phyloP scores from a whole-genome alignment of 257 asterid genomes.

The Salvia splendens region DNA sequence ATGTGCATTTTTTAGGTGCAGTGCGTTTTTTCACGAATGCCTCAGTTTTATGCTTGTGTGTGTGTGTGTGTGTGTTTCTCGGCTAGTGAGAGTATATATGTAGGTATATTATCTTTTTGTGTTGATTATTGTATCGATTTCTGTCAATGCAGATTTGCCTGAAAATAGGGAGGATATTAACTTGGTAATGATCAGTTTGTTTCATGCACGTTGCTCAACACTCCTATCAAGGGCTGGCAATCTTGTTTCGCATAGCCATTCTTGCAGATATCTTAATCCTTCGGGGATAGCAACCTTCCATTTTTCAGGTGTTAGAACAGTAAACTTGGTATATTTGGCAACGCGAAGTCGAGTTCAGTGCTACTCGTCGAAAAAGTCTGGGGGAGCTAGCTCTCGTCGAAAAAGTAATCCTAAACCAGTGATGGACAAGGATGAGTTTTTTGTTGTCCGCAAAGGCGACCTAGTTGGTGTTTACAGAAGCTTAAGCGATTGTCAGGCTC shows the following conservation, averaged over 20 bases:
- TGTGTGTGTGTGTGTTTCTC: background rate
- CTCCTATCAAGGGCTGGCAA: slow-evolving; percentile 47
- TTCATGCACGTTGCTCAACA: slow-evolving; percentile 56
- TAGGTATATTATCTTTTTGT: background rate
- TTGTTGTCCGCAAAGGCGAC: slow-evolving; percentile 97
- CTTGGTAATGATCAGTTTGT: slow-evolving; percentile 71
- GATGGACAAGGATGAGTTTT: slow-evolving; percentile 88
- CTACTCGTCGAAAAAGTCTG: slow-evolving; percentile 54
- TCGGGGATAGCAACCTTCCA: slow-evolving; percentile 44
- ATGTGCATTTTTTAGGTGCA: background rate
- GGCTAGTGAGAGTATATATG: background rate
- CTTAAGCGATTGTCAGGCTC: slow-evolving; percentile 87
- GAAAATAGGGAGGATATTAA: slow-evolving; percentile 34
- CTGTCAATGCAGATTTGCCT: slow-evolving; percentile 39
- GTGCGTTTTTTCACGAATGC: background rate
- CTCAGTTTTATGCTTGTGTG: background rate
- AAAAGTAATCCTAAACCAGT: slow-evolving; percentile 42
- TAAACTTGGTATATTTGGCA: slow-evolving; percentile 38
- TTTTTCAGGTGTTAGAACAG: slow-evolving; percentile 45
- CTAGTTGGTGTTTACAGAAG: slow-evolving; percentile 86
- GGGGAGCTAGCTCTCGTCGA: slow-evolving; percentile 41
- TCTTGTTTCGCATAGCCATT: slow-evolving; percentile 44
- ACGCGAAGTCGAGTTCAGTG: slow-evolving; percentile 49
- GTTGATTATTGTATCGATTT: slow-evolving; percentile 21
- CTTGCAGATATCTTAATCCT: slow-evolving; percentile 38